Percentiles rank a stretch among this genome's conserved stretches.
Evolutionary conservation across 1,139 yeast species (phyloP).

Genomic region (Lodderomyces margitis): DNA sequence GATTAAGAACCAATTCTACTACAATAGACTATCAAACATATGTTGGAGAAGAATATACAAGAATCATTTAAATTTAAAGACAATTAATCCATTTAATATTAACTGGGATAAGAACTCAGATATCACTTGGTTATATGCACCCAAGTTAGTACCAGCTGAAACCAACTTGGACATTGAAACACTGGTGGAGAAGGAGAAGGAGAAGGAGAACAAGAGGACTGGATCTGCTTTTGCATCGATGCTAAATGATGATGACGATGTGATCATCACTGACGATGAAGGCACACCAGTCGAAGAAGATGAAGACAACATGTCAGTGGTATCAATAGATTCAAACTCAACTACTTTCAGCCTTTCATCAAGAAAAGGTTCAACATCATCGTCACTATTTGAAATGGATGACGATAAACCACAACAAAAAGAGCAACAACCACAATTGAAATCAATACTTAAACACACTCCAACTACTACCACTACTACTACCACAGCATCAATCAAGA

Average conservation of each 20-base stretch:
- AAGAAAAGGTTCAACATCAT: conserved; percentile 11
- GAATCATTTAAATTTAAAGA: conserved; percentile 28
- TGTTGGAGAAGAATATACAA: conserved; percentile 45
- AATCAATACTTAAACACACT: conserved; percentile 10
- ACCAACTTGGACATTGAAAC: background rate
- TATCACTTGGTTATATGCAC: conserved; percentile 48
- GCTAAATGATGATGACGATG: background rate
- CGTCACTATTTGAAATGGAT: conserved; percentile 6
- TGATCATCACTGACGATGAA: background rate
- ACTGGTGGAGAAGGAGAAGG: background rate
- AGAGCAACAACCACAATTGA: conserved; percentile 13
- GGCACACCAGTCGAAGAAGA: conserved; percentile 1
- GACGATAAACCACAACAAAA: background rate
- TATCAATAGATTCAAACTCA: conserved; percentile 10
- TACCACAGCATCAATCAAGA: conserved; percentile 1
- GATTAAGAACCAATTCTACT: conserved; percentile 12
- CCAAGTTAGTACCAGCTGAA: conserved; percentile 26
- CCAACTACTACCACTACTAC: conserved; percentile 3
- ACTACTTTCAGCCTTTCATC: conserved; percentile 6
- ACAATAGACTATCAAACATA: conserved; percentile 33
- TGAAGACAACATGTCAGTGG: conserved; percentile 10
- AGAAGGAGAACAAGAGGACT: conserved; percentile 1
- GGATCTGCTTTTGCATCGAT: background rate
- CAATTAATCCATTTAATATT: conserved; percentile 33
- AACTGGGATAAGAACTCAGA: conserved; percentile 48